Conservation (phyloP, 2,329 filamentous ascomycete genomes). For the Colletotrichum filicis region DNA sequence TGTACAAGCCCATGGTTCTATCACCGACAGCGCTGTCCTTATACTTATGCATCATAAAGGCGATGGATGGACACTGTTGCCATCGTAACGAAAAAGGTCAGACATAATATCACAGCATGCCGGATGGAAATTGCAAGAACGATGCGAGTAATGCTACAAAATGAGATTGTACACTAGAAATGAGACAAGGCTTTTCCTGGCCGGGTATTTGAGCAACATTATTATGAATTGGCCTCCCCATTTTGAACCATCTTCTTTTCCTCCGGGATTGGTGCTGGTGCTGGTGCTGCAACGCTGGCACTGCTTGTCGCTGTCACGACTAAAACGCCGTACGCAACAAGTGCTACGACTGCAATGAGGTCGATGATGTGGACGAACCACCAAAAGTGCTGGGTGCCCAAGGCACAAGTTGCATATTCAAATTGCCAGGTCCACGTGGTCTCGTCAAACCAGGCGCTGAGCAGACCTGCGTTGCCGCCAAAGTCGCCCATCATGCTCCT, state of each 20-base stretch:
- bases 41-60: background rate
- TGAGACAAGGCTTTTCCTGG: slow-evolving; percentile 33
- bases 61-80: background rate
- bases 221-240: slow-evolving; percentile 21
- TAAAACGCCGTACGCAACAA: slow-evolving; percentile 42
- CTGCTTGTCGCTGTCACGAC: slow-evolving; percentile 8
- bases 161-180: slow-evolving; percentile 23
- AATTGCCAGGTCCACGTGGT: slow-evolving; percentile 80
- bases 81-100: background rate
- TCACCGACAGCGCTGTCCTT: background rate
- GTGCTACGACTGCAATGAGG: slow-evolving; percentile 54
- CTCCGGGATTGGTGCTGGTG: background rate
- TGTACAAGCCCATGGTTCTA: background rate
- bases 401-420: slow-evolving; percentile 80
- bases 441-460: slow-evolving; percentile 90
- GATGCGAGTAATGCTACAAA: slow-evolving; percentile 13
- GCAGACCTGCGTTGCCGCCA: slow-evolving; percentile 88
- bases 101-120: background rate
- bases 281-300: background rate
- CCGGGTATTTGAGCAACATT: slow-evolving; percentile 33
- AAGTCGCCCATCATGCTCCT: slow-evolving; percentile 99
- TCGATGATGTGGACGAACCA: slow-evolving; percentile 88
- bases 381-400: slow-evolving; percentile 93
- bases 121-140: background rate
- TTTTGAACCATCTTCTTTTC: slow-evolving; percentile 16